Percentiles rank a stretch among this genome's conserved stretches.
These are phyloP conservation scores for Hypoxylon sp. DNA, from an alignment of 2,329 filamentous ascomycete species.

Conservation along the genomic window DNA sequence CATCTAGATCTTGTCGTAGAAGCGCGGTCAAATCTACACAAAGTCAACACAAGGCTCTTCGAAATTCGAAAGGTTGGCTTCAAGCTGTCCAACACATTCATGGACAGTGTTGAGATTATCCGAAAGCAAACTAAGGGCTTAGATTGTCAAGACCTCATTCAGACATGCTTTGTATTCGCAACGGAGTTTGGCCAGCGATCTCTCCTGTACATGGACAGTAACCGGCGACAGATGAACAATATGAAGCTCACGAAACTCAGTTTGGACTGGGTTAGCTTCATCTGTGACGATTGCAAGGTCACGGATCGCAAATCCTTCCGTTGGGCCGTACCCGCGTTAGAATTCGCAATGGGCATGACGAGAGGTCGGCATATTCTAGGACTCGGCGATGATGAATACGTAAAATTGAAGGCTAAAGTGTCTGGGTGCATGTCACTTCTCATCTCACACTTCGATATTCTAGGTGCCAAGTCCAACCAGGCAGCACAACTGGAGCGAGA, in stretches of 20 bases:
- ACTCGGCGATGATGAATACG: constrained; percentile 89
- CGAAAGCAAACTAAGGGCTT: constrained; percentile 85
- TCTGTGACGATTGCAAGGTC: constrained; percentile 95
- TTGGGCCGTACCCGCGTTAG: constrained; percentile 94
- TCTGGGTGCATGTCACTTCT: constrained; percentile 97
- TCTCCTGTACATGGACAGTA: constrained; percentile 94
- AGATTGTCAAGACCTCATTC: constrained; percentile 94
- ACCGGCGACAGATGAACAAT: constrained; percentile 96
- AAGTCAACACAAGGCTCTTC: constrained; percentile 90
- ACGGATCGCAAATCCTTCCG: constrained; percentile 96
- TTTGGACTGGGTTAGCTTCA: constrained; percentile 97
- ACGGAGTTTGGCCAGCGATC: constrained; percentile 98
- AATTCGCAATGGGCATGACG: constrained; percentile 98
- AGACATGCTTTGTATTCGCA: constrained; percentile 98
- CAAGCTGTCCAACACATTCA: constrained; percentile 96
- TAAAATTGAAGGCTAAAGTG: constrained; percentile 85
- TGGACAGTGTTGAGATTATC: constrained; percentile 97
- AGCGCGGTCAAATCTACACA: constrained; percentile 91
- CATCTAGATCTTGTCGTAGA: constrained; percentile 92
- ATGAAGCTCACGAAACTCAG: constrained; percentile 93
- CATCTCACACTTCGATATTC: constrained; percentile 99
- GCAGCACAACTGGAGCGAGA: constrained; percentile 96
- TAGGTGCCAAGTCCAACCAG: constrained; percentile 93
- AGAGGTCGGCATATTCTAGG: constrained; percentile 93
- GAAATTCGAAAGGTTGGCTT: constrained; percentile 97